These are phyloP conservation scores for Elymus sibiricus DNA, from an alignment of 176 grass and related monocot species.

Conservation along the genomic window DNA sequence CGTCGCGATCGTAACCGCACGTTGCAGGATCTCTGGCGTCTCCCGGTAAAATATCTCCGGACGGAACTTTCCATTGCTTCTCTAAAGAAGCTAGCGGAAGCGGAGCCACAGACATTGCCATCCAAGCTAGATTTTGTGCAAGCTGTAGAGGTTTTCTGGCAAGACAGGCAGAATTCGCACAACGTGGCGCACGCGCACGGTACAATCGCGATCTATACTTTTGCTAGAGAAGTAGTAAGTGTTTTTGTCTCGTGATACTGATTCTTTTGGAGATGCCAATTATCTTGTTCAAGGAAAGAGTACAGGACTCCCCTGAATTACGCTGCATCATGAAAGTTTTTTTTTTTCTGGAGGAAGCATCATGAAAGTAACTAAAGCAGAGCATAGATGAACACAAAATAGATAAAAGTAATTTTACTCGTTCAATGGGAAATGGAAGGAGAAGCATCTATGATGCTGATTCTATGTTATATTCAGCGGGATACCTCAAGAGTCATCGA, in stretches of 20 bases:
- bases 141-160: background rate
- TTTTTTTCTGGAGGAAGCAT: no score
- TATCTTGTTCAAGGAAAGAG: background rate
- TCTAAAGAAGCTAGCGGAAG: background rate
- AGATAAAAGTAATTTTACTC: background rate
- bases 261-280: background rate
- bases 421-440: background rate
- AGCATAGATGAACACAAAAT: background rate
- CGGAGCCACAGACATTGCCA: background rate
- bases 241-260: background rate
- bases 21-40: background rate
- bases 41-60: background rate
- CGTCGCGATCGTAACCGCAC: background rate
- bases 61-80: background rate
- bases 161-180: background rate
- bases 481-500: background rate
- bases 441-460: slow-evolving; percentile 19
- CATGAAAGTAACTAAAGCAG: background rate
- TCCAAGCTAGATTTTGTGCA: background rate
- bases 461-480: background rate
- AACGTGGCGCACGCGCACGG: background rate
- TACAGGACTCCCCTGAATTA: background rate
- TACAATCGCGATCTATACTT: background rate
- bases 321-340: background rate
- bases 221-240: background rate